Evolutionary conservation across 1,284 basidiomycete species (phyloP).

Genomic region (Moniliophthora roreri): DNA sequence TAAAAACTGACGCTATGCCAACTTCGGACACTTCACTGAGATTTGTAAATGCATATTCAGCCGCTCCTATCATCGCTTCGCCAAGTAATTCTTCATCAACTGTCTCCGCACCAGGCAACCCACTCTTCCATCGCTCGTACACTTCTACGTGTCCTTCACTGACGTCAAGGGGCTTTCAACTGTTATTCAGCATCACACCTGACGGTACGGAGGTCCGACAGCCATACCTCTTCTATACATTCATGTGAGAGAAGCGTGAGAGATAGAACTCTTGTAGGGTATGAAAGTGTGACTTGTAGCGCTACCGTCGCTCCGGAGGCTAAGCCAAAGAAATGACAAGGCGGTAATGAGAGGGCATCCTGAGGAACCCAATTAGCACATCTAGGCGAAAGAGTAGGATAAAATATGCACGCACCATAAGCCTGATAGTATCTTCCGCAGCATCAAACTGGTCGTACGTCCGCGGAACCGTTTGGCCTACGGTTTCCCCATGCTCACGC

Average conservation of each 20-base stretch:
- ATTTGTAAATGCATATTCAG: not conserved
- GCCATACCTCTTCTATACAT: constrained; percentile 8
- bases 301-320: constrained; percentile 4
- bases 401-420: not conserved
- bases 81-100: not conserved
- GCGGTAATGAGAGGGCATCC: constrained; percentile 11
- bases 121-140: not conserved
- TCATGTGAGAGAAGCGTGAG: constrained; percentile 5
- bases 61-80: not conserved
- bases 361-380: not conserved
- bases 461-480: not conserved
- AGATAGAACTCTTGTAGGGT: constrained; percentile 2
- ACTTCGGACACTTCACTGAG: not conserved
- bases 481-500: not conserved
- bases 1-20: not conserved
- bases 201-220: not conserved
- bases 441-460: not conserved
- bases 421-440: not conserved
- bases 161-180: not conserved
- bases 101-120: not conserved
- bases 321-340: constrained; percentile 8
- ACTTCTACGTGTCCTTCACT: not conserved
- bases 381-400: too few relatives aligned
- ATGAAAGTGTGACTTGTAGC: not conserved
- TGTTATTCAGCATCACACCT: not conserved